Evolutionary conservation across 768 basidiomycete species (phyloP), one percentile per base, ranked within the genome.

Genomic region (Rhizopogon roseolus): DNA sequence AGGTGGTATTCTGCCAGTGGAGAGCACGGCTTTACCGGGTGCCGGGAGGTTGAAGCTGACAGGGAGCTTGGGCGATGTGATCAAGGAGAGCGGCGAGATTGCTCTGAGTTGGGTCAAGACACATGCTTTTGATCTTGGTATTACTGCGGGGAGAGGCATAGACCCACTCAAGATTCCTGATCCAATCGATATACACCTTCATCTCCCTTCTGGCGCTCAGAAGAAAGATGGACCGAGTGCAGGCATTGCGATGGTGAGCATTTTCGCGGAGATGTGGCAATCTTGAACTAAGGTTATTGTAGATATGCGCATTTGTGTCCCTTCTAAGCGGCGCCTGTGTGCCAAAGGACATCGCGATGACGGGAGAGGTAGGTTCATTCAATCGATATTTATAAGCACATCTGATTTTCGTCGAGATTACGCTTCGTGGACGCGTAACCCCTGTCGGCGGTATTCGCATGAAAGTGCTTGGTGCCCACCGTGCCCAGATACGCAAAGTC

Each of bases 221-320:
- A 92, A 86, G 79, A 97, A 96, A 73, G 93, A 96, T 62, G 93
- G 94, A 0, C 93, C 93, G 0, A 91, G 88, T 63, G 93, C 93
- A 0, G 93, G 93, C 2, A 77, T 95, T 22, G 90, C 90, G 1
- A 93, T 95, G 83, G 89, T 91, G 56, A 54, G 75, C 64, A 43
- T 14, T 45, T 36, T 6, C 14, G 27, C 25, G n/a, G 44, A 19
- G 36, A 42, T 40, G 54, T 13, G 32, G 5, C 32, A 39, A 36
- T 11, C 10, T 27, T 10, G 38, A 10, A 52, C 42, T 14, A 22
- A 44, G 17, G 5, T 11, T 29, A 51, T 51, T 51, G 9, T 51
- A 90, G 83, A 83, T 84, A 2, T 89, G 93, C 61, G 93, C 94
- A 4, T 81, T 97, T 50, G 86, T 95, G 14, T 93, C 93, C 5